Percentiles rank a stretch among this genome's conserved stretches.
Conservation (phyloP, 306 rosid species). For the Astragalus glycyphyllos region DNA sequence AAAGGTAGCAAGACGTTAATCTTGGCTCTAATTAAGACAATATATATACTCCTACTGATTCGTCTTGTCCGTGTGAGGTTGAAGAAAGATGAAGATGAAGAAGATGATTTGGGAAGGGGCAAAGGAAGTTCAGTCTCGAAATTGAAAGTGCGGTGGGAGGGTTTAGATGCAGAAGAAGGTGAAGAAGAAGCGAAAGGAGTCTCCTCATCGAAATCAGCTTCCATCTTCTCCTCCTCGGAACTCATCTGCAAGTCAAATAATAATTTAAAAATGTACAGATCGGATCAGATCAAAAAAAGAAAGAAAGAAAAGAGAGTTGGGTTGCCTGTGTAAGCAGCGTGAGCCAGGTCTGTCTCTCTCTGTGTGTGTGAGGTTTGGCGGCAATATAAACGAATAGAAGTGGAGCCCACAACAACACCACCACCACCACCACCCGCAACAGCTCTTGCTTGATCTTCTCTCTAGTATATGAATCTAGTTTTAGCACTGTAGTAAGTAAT, state of each 20-base stretch:
- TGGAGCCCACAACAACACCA: background rate
- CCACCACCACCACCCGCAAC: background rate
- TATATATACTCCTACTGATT: constrained; percentile 53
- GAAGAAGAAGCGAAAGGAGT: constrained; percentile 54
- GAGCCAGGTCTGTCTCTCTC: background rate
- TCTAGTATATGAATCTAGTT: background rate
- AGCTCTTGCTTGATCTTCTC: background rate
- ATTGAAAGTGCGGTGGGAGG: constrained; percentile 45
- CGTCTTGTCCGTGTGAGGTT: constrained; percentile 47
- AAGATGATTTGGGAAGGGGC: constrained; percentile 38
- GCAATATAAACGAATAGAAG: background rate
- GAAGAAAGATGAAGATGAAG: constrained; percentile 24
- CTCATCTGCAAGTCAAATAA: constrained; percentile 30
- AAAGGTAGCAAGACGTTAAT: constrained; percentile 79
- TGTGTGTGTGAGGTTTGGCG: background rate
- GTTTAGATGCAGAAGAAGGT: constrained; percentile 44
- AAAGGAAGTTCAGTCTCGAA: constrained; percentile 54
- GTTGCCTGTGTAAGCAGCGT: background rate
- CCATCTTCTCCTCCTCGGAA: constrained; percentile 34
- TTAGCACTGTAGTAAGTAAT: background rate
- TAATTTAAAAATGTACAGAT: background rate
- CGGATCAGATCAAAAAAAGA: background rate
- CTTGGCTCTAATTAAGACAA: constrained; percentile 74
- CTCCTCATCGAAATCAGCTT: constrained; percentile 53
- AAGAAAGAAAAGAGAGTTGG: background rate